phyloP scores from a whole-genome alignment of 1,139 yeast species.

The Nadsonia commutata region DNA sequence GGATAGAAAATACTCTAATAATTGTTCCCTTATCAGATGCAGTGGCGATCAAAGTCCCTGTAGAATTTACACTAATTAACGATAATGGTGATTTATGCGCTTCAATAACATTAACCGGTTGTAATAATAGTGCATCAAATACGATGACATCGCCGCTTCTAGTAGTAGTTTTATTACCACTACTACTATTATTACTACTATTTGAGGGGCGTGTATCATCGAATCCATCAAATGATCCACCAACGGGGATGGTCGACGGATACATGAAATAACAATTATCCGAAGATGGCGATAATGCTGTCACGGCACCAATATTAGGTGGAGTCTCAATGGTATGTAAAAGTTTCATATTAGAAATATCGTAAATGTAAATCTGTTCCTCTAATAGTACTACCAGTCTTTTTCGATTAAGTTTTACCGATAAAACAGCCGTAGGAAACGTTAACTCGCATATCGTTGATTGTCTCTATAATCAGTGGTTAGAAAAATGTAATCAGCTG shows the following conservation, averaged over 20 bases:
- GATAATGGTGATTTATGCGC: slow-evolving; percentile 87
- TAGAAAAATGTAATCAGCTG: neutral
- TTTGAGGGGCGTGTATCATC: slow-evolving; percentile 10
- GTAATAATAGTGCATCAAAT: slow-evolving; percentile 61
- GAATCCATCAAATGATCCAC: slow-evolving; percentile 29
- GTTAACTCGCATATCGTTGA: slow-evolving; percentile 73
- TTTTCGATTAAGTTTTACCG: slow-evolving; percentile 61
- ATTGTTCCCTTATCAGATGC: slow-evolving; percentile 95
- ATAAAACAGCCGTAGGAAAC: slow-evolving; percentile 70
- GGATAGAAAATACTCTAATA: slow-evolving; percentile 73
- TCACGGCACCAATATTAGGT: slow-evolving; percentile 40
- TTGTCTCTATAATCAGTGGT: slow-evolving; percentile 20
- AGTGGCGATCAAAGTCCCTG: slow-evolving; percentile 77
- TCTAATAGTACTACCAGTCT: slow-evolving; percentile 66
- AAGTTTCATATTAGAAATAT: slow-evolving; percentile 73
- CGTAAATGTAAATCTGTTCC: slow-evolving; percentile 80
- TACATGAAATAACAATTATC: slow-evolving; percentile 63
- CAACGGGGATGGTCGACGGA: slow-evolving; percentile 87
- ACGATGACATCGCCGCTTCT: slow-evolving; percentile 78
- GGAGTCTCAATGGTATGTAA: slow-evolving; percentile 79
- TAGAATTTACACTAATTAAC: slow-evolving; percentile 58
- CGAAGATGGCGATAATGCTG: slow-evolving; percentile 52
- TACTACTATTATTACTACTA: slow-evolving; percentile 5
- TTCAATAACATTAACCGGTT: slow-evolving; percentile 79
- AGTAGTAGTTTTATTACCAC: slow-evolving; percentile 11